These are phyloP conservation scores for Lycium barbarum DNA, from an alignment of 257 asterid species.

Conservation along the genomic window DNA sequence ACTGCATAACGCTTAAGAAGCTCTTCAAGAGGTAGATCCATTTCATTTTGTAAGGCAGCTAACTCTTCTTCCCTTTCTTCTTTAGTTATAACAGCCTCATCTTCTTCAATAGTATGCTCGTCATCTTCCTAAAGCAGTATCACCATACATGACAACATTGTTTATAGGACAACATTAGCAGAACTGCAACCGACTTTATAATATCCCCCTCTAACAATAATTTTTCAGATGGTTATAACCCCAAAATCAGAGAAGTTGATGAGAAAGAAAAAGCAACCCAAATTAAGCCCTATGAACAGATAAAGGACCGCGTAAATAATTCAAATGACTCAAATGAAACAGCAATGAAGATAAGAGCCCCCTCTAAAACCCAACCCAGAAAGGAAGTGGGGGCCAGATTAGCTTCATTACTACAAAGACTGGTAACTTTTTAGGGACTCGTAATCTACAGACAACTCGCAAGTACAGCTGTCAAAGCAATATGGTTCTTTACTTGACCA, in stretches of 20 bases:
- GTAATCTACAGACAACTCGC: not conserved
- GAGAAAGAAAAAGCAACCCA: slow-evolving; percentile 1
- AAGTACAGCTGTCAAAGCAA: slow-evolving; percentile 17
- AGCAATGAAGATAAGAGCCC: not conserved
- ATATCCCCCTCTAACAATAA: not conserved
- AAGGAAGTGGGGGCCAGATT: not conserved
- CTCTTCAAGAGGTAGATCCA: slow-evolving; percentile 86
- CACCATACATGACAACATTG: slow-evolving; percentile 31
- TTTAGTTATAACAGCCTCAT: slow-evolving; percentile 86
- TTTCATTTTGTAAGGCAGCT: slow-evolving; percentile 80
- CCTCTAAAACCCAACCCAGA: not conserved
- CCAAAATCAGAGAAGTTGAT: not conserved
- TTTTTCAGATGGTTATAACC: slow-evolving; percentile 7
- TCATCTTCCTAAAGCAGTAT: slow-evolving; percentile 88
- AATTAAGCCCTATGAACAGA: not conserved
- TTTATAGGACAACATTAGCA: slow-evolving; percentile 24
- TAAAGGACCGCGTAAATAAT: not conserved
- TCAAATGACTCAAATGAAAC: slow-evolving; percentile 10
- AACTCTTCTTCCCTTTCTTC: slow-evolving; percentile 97
- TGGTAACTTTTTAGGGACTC: not conserved
- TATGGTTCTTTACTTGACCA: slow-evolving; percentile 12
- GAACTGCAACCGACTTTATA: slow-evolving; percentile 14
- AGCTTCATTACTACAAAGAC: not conserved
- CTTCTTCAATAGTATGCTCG: slow-evolving; percentile 95
- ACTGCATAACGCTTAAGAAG: slow-evolving; percentile 75